Evolutionary conservation across 179 eudicot species (phyloP).

Genomic region (Beta lomatogona): DNA sequence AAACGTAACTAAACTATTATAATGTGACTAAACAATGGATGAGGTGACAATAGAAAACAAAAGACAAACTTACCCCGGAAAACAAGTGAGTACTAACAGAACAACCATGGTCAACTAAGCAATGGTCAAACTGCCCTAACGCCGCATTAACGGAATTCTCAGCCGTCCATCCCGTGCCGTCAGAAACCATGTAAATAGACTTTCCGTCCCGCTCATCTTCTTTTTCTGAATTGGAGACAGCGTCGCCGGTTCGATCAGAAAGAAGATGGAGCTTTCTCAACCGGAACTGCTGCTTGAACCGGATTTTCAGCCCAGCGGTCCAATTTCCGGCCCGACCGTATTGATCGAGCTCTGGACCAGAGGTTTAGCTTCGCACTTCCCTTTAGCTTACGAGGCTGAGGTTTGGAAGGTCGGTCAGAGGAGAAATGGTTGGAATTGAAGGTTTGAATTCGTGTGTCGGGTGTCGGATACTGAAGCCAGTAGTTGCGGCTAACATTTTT

Average conservation of each 20-base stretch:
- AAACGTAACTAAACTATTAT: no score
- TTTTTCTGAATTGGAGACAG: constrained; percentile 8
- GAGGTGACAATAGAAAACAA: no score
- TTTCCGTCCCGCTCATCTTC: constrained; percentile 49
- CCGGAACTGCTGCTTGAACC: neutral
- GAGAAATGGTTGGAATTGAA: no score
- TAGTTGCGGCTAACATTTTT: no score
- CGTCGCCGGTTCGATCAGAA: constrained; percentile 4
- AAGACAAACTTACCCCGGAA: constrained; percentile 61
- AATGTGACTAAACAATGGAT: no score
- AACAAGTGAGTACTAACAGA: constrained; percentile 85
- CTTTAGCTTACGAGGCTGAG: constrained; percentile 41
- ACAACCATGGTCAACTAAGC: constrained; percentile 77
- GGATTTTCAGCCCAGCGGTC: constrained; percentile 40
- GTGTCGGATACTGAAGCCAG: no score
- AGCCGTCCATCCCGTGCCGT: constrained; percentile 96
- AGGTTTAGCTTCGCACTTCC: constrained; percentile 63
- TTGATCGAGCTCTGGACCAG: constrained; percentile 82
- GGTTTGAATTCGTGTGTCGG: no score
- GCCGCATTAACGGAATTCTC: constrained; percentile 89
- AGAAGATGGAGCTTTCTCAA: constrained; percentile 1
- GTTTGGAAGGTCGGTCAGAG: neutral
- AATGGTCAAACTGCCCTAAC: constrained; percentile 89
- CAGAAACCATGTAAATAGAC: constrained; percentile 85
- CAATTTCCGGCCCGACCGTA: constrained; percentile 66